A percentile compares a stretch with the other conserved stretches of the same genome.
Evolutionary conservation across 352 stramenopile species (phyloP).

Genomic region (Thalassiosira mediterranea): DNA sequence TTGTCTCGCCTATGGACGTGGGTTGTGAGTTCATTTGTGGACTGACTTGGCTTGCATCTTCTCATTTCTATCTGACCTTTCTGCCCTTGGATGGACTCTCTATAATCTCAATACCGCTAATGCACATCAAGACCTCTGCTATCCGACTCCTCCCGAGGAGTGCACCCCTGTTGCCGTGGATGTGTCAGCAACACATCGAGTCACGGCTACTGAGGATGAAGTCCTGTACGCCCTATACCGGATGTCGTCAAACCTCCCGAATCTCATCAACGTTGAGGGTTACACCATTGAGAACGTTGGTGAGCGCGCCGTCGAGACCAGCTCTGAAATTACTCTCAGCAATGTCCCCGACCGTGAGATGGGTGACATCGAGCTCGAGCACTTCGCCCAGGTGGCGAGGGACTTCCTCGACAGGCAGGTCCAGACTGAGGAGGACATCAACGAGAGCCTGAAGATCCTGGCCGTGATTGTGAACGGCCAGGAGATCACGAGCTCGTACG

Average conservation of each 20-base stretch:
- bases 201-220: slow-evolving; percentile 26
- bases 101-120: slow-evolving; percentile 1
- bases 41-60: neutral
- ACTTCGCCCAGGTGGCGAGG: slow-evolving; percentile 28
- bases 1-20: slow-evolving; percentile 31
- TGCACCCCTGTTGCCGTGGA: slow-evolving; percentile 42
- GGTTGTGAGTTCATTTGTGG: slow-evolving; percentile 39
- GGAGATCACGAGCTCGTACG: slow-evolving; percentile 16
- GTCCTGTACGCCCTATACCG: slow-evolving; percentile 28
- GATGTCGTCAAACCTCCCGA: slow-evolving; percentile 22
- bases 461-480: slow-evolving; percentile 39
- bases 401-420: slow-evolving; percentile 40
- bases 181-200: too few relatives aligned
- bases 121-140: slow-evolving; percentile 39
- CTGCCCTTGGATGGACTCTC: neutral
- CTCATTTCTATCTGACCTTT: too few relatives aligned
- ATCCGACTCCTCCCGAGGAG: slow-evolving; percentile 33
- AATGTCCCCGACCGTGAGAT: slow-evolving; percentile 39
- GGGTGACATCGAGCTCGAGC: slow-evolving; percentile 33
- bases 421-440: slow-evolving; percentile 1
- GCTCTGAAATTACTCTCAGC: slow-evolving; percentile 33
- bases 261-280: slow-evolving; percentile 21
- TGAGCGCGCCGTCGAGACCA: slow-evolving; percentile 27
- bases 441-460: slow-evolving; percentile 45
- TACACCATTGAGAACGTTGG: slow-evolving; percentile 46